phyloP scores from a whole-genome alignment of 768 basidiomycete genomes.

The Hypholoma sublateritium region DNA sequence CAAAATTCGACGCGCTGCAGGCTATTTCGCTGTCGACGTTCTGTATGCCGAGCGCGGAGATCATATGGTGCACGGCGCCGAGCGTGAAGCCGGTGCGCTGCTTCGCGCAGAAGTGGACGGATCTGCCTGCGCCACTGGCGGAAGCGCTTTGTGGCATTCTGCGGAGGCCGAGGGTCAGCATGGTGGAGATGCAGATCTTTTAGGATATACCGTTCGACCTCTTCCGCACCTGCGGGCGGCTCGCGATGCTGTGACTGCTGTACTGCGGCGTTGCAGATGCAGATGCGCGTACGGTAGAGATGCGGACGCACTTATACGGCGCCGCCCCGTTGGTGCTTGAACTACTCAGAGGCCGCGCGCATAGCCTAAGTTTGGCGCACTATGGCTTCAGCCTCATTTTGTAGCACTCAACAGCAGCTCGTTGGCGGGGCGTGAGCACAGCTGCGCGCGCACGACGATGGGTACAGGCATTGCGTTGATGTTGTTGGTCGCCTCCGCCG shows the following conservation, averaged over 20 bases:
- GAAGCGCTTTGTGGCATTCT: background rate
- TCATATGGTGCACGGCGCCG: slow-evolving; percentile 1
- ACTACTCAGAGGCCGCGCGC: no score
- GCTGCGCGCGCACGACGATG: no score
- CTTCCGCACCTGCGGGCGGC: background rate
- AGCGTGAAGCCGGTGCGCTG: background rate
- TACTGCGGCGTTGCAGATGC: background rate
- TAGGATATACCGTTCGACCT: background rate
- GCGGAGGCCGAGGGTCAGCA: background rate
- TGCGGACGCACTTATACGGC: no score
- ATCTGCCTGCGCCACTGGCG: background rate
- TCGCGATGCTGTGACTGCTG: background rate
- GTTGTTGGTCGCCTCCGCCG: no score
- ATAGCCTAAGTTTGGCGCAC: no score
- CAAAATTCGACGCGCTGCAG: background rate
- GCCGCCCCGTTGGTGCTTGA: no score
- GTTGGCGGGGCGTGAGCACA: no score
- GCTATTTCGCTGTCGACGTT: background rate
- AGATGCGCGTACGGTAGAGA: no score
- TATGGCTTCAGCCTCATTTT: no score
- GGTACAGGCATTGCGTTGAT: no score
- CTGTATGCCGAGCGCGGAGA: background rate
- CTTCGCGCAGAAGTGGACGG: background rate
- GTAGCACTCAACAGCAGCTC: no score
- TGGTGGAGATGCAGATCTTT: background rate